phyloP scores from a whole-genome alignment of 495 filamentous ascomycete genomes.

The Penicillium diatomitis region DNA sequence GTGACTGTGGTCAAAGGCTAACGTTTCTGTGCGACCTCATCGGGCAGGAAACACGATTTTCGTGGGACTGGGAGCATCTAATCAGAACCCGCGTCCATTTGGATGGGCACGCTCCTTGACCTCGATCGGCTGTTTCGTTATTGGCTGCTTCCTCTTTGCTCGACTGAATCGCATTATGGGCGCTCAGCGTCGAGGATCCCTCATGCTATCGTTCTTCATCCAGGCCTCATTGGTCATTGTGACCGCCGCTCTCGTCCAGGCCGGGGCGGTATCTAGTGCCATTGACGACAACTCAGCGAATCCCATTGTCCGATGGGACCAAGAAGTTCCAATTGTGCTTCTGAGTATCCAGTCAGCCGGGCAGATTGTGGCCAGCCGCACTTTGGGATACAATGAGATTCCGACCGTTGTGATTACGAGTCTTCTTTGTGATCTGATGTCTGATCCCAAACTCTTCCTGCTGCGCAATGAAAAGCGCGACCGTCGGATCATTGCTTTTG shows the following conservation, averaged over 20 bases:
- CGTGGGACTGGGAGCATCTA: conserved; percentile 48
- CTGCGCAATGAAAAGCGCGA: conserved; percentile 55
- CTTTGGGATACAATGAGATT: conserved; percentile 57
- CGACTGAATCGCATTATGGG: conserved; percentile 22
- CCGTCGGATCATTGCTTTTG: conserved; percentile 44
- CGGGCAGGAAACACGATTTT: conserved; percentile 50
- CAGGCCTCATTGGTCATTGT: conserved; percentile 46
- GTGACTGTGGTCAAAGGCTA: not conserved
- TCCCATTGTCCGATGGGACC: conserved; percentile 11
- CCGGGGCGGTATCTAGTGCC: conserved; percentile 28
- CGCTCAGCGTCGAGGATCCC: conserved; percentile 31
- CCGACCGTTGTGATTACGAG: conserved; percentile 65
- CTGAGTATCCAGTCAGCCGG: conserved; percentile 61
- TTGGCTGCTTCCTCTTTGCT: conserved; percentile 41
- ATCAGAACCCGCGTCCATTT: conserved; percentile 40
- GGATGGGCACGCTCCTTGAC: conserved; percentile 50
- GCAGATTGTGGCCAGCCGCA: conserved; percentile 54
- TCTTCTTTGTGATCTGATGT: conserved; percentile 54
- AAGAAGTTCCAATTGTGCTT: conserved; percentile 45
- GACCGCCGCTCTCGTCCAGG: conserved; percentile 44
- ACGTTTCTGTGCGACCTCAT: not conserved
- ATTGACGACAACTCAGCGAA: conserved; percentile 5
- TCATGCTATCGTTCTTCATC: conserved; percentile 45
- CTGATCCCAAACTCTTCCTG: conserved; percentile 46
- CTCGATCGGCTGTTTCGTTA: conserved; percentile 44